Evolutionary conservation across 2,329 filamentous ascomycete species (phyloP), one percentile per base, ranked within the genome.

Genomic region (Phyllosticta paracitricarpa): DNA sequence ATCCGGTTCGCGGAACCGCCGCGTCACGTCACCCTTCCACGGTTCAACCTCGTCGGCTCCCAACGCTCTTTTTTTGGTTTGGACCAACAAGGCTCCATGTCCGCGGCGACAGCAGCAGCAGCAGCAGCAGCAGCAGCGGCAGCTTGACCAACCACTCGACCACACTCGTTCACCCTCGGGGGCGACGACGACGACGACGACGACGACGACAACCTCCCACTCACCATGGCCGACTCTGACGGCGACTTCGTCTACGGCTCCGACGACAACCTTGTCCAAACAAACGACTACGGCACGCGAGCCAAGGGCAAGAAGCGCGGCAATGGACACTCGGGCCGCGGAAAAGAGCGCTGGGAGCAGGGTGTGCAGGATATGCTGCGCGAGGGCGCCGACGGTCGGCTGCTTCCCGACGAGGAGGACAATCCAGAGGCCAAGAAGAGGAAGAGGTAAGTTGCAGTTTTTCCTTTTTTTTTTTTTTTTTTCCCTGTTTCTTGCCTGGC

Each of bases 391-490:
- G 89, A 95, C 75, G 91, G 89, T 54, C 86, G 85, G 62, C 84
- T 96, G 66, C 86, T 85, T 62, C 84, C 82, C 52, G 81, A 83
- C 12, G 82, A 96, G 51, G 86, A 89, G 65, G 87, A 87, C 24
- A 75, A 89, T 30, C 81, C 91, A 56, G 91, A 96, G 73, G 89
- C 90, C 24, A 86, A 89, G 72, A 95, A 95, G 79, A 85, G 91
- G 63, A 86, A 86, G 71, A 80, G 84, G 83, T 85, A 72, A 70
- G 73, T 61, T 52, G 9, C 28, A 17, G 7, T 51, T 17, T 22
- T 22, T 22, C 19, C 19, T 2, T 22, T 22, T 22, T 22, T 22
- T 22, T 22, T 22, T 22, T 22, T 22, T 22, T 22, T 22, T 22
- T 22, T 22, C 19, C 19, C 19, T 22, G 1, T 22, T 24, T 33